Evolutionary conservation across 192 early-diverging fungal species (phyloP).

Genomic region (Thamnidium elegans): DNA sequence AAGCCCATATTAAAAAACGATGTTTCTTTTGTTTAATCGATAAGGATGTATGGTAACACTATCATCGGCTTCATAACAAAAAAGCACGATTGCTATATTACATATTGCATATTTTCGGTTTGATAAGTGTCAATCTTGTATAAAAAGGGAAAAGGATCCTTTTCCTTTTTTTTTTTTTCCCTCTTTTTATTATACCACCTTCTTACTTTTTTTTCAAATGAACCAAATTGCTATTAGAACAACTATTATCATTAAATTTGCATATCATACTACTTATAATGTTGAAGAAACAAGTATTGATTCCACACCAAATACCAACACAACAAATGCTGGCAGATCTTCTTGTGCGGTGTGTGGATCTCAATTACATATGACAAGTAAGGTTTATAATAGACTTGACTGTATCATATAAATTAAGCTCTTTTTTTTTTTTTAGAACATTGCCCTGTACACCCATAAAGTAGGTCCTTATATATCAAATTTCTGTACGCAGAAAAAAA

Average conservation of each 20-base stretch:
- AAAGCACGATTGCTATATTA: no score
- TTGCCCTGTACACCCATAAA: constrained; percentile 33
- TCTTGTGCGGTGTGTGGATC: constrained; percentile 35
- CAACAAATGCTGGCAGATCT: no score
- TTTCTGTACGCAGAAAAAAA: no score
- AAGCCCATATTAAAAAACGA: no score
- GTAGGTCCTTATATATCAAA: no score
- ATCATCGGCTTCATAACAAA: no score
- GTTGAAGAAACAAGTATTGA: not conserved
- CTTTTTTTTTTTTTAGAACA: constrained; percentile 24
- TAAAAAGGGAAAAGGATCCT: not conserved
- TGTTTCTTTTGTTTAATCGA: no score
- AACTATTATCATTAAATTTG: not conserved
- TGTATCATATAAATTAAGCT: not conserved
- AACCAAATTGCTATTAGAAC: not conserved
- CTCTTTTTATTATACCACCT: not conserved
- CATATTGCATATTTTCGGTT: no score
- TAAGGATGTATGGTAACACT: no score
- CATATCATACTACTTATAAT: not conserved
- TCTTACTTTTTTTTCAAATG: not conserved
- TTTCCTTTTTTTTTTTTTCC: not conserved
- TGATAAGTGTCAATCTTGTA: no score
- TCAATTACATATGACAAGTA: constrained; percentile 36
- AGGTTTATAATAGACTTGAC: not conserved
- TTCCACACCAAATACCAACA: no score